A percentile compares a stretch with the other conserved stretches of the same genome.
Conservation (phyloP, 495 filamentous ascomycete species). For the Aspergillus cristatus region DNA sequence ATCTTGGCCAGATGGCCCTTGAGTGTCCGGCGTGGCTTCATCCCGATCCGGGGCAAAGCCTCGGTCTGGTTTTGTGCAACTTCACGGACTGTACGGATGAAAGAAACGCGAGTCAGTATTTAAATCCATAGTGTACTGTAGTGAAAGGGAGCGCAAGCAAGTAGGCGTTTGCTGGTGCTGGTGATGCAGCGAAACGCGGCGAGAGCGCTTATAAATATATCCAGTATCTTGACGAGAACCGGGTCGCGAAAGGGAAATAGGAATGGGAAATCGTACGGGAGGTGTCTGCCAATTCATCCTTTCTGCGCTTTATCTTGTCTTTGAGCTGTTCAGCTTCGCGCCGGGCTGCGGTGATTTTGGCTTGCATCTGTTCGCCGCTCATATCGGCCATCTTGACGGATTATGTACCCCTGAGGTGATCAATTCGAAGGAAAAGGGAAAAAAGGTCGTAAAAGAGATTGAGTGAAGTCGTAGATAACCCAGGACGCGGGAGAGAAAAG, state of each 20-base stretch:
- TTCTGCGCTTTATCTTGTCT: conserved; percentile 98
- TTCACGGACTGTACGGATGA: conserved; percentile 61
- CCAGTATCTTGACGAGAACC: no score
- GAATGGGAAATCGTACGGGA: conserved; percentile 60
- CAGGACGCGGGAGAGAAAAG: conserved; percentile 11
- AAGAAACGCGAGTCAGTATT: conserved; percentile 11
- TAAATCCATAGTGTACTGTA: conserved; percentile 3
- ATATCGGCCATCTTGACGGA: conserved; percentile 49
- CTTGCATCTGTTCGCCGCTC: conserved; percentile 66
- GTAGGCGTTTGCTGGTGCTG: no score
- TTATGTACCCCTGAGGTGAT: conserved; percentile 16
- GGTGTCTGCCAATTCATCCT: conserved; percentile 97
- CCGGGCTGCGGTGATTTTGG: conserved; percentile 89
- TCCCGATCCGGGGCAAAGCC: conserved; percentile 78
- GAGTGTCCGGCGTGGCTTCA: conserved; percentile 90
- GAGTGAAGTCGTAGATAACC: conserved; percentile 13
- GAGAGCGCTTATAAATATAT: no score
- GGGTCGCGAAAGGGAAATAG: no score
- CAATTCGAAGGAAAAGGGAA: conserved; percentile 13
- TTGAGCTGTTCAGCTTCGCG: conserved; percentile 97
- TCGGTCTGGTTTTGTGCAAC: conserved; percentile 87
- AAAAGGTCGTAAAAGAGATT: conserved; percentile 11
- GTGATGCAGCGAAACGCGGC: not conserved
- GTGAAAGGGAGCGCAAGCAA: not conserved
- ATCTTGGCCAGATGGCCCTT: conserved; percentile 99